Evolutionary conservation across 1,139 yeast genomes (phyloP).

Genomic region (Spencermartinsiella ligniputridi): DNA sequence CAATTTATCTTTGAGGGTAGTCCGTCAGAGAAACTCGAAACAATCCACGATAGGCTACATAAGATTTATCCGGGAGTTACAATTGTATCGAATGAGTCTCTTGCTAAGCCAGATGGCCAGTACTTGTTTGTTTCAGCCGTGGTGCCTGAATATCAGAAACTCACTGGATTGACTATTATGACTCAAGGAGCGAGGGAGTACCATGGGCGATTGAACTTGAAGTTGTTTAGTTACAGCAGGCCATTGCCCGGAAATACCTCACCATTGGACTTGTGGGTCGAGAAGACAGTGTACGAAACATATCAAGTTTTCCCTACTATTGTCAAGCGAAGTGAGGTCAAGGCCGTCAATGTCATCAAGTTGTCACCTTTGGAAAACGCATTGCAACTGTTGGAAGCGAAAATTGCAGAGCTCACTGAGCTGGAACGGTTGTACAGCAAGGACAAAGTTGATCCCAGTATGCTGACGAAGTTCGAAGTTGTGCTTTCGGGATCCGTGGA

Average conservation of each 20-base stretch:
- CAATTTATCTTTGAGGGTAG: slow-evolving; percentile 80
- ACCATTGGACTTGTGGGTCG: slow-evolving; percentile 81
- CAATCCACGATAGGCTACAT: slow-evolving; percentile 73
- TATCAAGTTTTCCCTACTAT: slow-evolving; percentile 78
- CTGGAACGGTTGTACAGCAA: slow-evolving; percentile 61
- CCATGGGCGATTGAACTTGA: slow-evolving; percentile 52
- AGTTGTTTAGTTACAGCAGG: slow-evolving; percentile 63
- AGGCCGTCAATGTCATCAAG: slow-evolving; percentile 46
- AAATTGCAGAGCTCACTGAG: slow-evolving; percentile 68
- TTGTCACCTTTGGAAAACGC: slow-evolving; percentile 89
- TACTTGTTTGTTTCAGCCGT: slow-evolving; percentile 70
- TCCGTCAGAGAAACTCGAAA: slow-evolving; percentile 82
- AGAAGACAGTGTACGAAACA: slow-evolving; percentile 77
- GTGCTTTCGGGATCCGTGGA: slow-evolving; percentile 84
- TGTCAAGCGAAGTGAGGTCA: slow-evolving; percentile 79
- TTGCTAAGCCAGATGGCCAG: slow-evolving; percentile 67
- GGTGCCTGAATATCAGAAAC: slow-evolving; percentile 43
- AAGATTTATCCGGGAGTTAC: slow-evolving; percentile 81
- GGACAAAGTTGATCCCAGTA: slow-evolving; percentile 47
- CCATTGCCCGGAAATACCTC: slow-evolving; percentile 73
- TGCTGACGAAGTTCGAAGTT: slow-evolving; percentile 56
- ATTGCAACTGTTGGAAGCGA: slow-evolving; percentile 57
- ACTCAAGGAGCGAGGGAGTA: slow-evolving; percentile 31
- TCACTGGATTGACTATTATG: slow-evolving; percentile 12
- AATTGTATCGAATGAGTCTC: slow-evolving; percentile 62